Base-by-base conservation (phyloP, 202 grass and related monocot genomes). In the Bolboschoenoplectus hybrid region DNA sequence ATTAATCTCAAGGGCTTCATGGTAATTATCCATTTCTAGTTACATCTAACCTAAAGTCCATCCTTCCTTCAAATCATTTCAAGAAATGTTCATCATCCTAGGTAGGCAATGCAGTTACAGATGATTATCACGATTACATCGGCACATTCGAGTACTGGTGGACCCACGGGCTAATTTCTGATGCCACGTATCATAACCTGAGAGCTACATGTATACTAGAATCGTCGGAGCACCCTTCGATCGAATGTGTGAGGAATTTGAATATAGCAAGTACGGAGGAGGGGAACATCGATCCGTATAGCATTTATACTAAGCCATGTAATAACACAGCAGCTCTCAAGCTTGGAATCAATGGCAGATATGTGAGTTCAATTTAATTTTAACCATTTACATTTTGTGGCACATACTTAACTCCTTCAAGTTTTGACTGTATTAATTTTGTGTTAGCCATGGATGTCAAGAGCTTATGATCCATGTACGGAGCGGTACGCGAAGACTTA, bases 81-180 rank as follows among this genome's bases (percentile, higher is more conserved):
- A 74, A 89, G 26, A 75, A 38, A 43, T 81, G 74, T 56, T 76
- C 51, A 6, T 70, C n/a, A 36, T 86, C 86, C 19, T 85, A 98
- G 96, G 96, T 94, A 60, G 97, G 97, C 32, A 94, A 98, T 88
- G 93, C 91, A 50, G 97, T 98, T 76, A 96, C 89, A 47, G 97
- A 98, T 58, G 93, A 98, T 87, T 96, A 94, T 89, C 90, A 91
- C 46, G 93, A 98, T 81, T 98, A 96, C 77, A 87, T 98, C 26
- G 96, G 96, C 55, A 98, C 96, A 7, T 98, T 96, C 40, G 96
- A 98, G 89, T 98, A 92, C 67, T 98, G 96, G 96, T 98, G 96
- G 93, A 92, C 89, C 7, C 96, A 98, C 80, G 96, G 91, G 40
- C 83, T 98, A 16, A 98, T 98, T 74, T 98, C 96, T 67, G 96